phyloP scores from a whole-genome alignment of 208 protist genomes.

The Leishmania tropica region DNA sequence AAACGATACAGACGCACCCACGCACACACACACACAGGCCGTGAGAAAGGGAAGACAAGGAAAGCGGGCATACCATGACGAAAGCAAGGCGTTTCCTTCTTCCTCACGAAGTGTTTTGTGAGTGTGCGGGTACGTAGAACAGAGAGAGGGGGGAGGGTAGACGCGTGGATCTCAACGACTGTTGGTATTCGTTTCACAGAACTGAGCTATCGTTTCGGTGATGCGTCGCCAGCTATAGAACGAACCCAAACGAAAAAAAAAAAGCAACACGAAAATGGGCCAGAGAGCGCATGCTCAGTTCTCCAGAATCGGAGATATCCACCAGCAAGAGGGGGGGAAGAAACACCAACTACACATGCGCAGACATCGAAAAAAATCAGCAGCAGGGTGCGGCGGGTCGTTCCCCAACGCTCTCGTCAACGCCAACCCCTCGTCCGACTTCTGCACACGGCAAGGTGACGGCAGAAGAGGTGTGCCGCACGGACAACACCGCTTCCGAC shows the following conservation, averaged over 20 bases:
- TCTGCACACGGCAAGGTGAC: neutral
- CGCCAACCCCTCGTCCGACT: neutral
- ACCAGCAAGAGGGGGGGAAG: neutral
- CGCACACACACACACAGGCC: no score
- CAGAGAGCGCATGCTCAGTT: neutral
- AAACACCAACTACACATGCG: neutral
- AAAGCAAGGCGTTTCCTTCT: neutral
- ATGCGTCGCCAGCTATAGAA: neutral
- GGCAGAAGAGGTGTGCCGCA: neutral
- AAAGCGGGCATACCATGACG: neutral
- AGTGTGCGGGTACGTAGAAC: neutral
- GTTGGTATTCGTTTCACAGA: neutral
- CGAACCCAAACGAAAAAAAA: neutral
- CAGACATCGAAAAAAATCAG: neutral
- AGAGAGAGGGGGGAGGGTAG: neutral
- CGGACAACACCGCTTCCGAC: neutral
- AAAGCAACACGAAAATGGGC: neutral
- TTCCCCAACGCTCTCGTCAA: neutral
- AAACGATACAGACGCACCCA: neutral
- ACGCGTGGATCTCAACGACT: neutral
- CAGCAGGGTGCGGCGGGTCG: neutral
- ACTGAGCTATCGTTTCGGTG: neutral
- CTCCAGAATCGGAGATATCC: neutral
- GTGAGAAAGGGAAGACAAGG: neutral
- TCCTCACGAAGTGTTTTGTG: neutral